Conservation (phyloP, 2,329 filamentous ascomycete genomes). For the Colletotrichum sp. region DNA sequence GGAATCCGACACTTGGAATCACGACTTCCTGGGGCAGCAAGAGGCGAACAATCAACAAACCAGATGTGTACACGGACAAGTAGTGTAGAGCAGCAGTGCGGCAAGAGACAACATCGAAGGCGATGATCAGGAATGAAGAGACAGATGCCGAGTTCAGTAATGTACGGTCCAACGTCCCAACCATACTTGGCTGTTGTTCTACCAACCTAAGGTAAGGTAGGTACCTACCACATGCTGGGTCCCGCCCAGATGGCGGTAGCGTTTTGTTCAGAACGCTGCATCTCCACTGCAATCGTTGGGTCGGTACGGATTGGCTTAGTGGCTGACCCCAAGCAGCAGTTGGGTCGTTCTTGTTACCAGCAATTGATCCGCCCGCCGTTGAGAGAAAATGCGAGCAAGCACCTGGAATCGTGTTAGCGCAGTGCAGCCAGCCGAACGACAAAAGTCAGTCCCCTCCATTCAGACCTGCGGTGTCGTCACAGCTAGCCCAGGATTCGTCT, state of each 20-base stretch:
- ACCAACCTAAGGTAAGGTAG: neutral
- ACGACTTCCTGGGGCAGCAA: neutral
- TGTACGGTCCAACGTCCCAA: neutral
- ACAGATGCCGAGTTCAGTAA: neutral
- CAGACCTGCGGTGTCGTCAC: conserved; percentile 12
- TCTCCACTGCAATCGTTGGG: neutral
- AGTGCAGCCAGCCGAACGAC: neutral
- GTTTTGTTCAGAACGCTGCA: neutral
- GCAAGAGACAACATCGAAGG: neutral
- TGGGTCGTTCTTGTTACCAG: neutral
- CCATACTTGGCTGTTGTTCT: neutral
- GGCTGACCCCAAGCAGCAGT: neutral
- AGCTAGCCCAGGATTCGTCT: conserved; percentile 2
- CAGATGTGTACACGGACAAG: neutral
- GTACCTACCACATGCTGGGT: neutral
- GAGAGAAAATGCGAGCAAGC: neutral
- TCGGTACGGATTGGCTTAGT: neutral
- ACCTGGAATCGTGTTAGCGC: neutral
- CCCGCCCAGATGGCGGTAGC: neutral
- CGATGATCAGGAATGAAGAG: neutral
- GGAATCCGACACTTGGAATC: neutral
- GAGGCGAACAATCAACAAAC: neutral
- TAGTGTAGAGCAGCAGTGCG: neutral
- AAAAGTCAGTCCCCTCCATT: neutral
- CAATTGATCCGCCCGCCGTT: neutral